Evolutionary conservation across 176 grass and related monocot species (phyloP).

Genomic region (Cocos nucifera): DNA sequence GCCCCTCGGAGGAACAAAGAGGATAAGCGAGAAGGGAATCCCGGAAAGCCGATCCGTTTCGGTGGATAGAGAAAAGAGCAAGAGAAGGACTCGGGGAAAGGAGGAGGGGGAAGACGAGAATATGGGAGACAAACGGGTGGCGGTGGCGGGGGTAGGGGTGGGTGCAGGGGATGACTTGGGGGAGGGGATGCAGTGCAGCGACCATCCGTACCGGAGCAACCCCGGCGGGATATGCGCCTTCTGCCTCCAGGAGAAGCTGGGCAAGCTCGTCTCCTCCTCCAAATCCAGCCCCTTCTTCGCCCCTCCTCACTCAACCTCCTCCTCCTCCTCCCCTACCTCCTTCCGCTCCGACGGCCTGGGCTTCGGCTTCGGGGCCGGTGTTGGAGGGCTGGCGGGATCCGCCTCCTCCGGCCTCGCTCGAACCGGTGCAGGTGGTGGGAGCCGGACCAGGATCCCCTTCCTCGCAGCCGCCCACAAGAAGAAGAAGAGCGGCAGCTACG

Average conservation of each 20-base stretch:
- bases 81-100: background rate
- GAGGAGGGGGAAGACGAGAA: constrained; percentile 10
- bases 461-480: background rate
- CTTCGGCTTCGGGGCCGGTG: constrained; percentile 13
- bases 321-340: constrained; percentile 39
- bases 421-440: constrained; percentile 6
- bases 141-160: background rate
- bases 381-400: constrained; percentile 8
- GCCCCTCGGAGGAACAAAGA: too few species aligned
- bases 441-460: background rate
- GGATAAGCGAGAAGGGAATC: too few species aligned
- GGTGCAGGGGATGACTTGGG: constrained; percentile 15
- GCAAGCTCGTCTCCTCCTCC: constrained; percentile 83
- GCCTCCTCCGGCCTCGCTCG: background rate
- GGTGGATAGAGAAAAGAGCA: too few species aligned
- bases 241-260: constrained; percentile 98
- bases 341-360: constrained; percentile 14
- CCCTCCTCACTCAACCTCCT: constrained; percentile 52
- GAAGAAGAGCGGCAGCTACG: background rate
- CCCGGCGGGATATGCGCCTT: constrained; percentile 87
- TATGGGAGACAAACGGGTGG: constrained; percentile 8
- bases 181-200: constrained; percentile 63
- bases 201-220: constrained; percentile 74
- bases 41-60: too few species aligned
- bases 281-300: constrained; percentile 74